Evolutionary conservation across 768 basidiomycete species (phyloP).

Genomic region (Leccinum incarnatum): DNA sequence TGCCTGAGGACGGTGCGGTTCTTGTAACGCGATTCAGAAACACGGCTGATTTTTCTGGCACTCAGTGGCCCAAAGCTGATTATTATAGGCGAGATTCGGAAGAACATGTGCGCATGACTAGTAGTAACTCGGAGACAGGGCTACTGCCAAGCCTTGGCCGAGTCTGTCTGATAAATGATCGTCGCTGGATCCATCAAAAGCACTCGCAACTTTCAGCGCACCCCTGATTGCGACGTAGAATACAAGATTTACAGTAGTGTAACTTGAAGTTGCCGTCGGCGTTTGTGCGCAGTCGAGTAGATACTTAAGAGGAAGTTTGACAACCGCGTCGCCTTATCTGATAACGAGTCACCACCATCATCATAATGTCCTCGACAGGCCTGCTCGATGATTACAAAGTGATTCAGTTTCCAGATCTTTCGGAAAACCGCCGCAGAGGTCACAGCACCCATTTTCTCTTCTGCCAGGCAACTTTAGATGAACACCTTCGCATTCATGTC

Average conservation of each 20-base stretch:
- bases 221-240: not conserved
- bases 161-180: not conserved
- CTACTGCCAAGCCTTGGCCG: not conserved
- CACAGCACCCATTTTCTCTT: not conserved
- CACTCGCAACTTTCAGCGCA: not conserved
- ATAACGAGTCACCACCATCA: not conserved
- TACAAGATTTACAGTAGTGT: not conserved
- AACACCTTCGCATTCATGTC: not conserved
- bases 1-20: not conserved
- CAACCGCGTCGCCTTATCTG: constrained; percentile 5
- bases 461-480: constrained; percentile 3
- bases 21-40: not conserved
- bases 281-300: not conserved
- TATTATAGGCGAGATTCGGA: not conserved
- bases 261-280: not conserved
- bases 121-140: not conserved
- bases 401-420: constrained; percentile 21
- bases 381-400: not conserved
- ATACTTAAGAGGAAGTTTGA: not conserved
- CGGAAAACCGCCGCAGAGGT: constrained; percentile 15
- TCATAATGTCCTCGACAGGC: constrained; percentile 2
- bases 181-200: not conserved
- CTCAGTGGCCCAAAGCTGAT: not conserved
- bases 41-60: not conserved
- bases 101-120: not conserved